Conservation (phyloP, 2,329 filamentous ascomycete genomes). For the Monosporascus sp. region DNA sequence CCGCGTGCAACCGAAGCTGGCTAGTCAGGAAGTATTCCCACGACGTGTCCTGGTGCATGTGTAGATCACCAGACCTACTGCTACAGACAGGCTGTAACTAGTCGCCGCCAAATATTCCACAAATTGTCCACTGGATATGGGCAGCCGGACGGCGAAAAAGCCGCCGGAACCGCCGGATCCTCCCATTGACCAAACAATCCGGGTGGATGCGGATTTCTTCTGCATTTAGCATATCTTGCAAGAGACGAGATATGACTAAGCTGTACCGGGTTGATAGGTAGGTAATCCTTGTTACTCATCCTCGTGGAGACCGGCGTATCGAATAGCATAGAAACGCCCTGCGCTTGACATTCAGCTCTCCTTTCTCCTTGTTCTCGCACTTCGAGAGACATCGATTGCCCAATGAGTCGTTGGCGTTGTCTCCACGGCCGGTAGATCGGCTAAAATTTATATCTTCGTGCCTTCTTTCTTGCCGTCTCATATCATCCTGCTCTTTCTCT, state of each 20-base stretch:
- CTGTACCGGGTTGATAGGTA: no score
- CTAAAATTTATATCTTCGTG: conserved; percentile 4
- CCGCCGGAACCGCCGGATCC: no score
- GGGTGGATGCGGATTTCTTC: no score
- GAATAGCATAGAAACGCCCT: not conserved
- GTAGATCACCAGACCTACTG: not conserved
- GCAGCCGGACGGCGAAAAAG: no score
- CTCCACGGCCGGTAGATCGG: not conserved
- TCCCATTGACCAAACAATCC: no score
- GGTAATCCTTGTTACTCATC: no score
- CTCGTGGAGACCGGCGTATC: not conserved
- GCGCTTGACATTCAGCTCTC: not conserved
- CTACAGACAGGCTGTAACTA: not conserved
- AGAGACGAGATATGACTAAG: not conserved
- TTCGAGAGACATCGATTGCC: conserved; percentile 4
- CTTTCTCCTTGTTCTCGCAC: not conserved
- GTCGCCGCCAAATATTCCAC: not conserved
- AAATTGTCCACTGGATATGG: not conserved
- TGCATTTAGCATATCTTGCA: no score
- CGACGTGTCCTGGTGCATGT: not conserved
- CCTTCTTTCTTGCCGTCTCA: not conserved
- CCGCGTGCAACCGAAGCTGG: conserved; percentile 22
- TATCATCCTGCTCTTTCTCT: not conserved
- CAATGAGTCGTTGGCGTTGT: conserved; percentile 11
- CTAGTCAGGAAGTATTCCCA: conserved; percentile 8